phyloP scores from a whole-genome alignment of 345 rosid genomes.

The Raphanus sativus region DNA sequence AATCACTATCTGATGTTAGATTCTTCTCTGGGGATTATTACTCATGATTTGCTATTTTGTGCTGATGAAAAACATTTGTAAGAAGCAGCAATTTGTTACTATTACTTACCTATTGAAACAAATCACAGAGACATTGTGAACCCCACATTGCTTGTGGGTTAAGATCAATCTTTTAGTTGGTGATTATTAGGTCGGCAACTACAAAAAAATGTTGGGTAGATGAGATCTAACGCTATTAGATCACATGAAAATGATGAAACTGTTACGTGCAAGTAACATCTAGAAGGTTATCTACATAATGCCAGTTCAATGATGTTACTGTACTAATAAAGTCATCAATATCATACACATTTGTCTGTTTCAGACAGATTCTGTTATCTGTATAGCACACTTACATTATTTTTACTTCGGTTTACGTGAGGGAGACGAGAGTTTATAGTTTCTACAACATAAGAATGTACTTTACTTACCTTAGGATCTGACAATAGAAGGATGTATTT shows the following conservation, averaged over 20 bases:
- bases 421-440: no score
- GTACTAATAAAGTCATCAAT: not conserved
- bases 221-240: conserved; percentile 1
- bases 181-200: conserved; percentile 24
- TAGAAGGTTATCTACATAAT: not conserved
- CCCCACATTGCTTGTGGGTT: conserved; percentile 30
- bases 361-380: not conserved
- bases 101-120: not conserved
- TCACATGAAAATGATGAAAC: conserved; percentile 33
- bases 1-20: conserved; percentile 19
- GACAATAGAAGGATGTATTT: conserved; percentile 53
- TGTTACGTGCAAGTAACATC: conserved; percentile 31
- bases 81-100: not conserved
- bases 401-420: no score
- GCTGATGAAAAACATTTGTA: not conserved
- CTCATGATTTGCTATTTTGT: conserved; percentile 20
- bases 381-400: not conserved
- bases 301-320: not conserved
- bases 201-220: conserved; percentile 32
- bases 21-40: conserved; percentile 9
- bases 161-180: conserved; percentile 7
- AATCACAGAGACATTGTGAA: conserved; percentile 4
- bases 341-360: not conserved
- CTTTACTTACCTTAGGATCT: conserved; percentile 15
- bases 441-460: no score